Base-by-base conservation (phyloP, 768 basidiomycete species). In the Russula abietina region DNA sequence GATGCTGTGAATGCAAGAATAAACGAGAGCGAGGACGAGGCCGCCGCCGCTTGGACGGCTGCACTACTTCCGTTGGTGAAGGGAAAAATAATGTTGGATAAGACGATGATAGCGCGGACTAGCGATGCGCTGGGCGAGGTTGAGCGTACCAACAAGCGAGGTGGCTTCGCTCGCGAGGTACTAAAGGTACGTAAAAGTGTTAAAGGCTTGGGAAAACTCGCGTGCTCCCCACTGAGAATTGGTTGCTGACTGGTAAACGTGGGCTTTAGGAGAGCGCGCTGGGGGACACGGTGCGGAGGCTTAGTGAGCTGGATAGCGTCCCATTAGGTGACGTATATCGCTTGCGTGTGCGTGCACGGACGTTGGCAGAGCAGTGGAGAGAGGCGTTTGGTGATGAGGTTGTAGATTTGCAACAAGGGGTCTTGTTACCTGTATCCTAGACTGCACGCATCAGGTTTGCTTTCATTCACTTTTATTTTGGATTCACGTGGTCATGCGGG, bases 21-120 rank as follows among this genome's bases (percentile, higher is more conserved):
- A n/a, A 33, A 36, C 22, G 45, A 54, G 52, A 53, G 19, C 38
- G 38, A 64, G 58, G 5, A 5, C 28, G 28, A 30, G 28, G 57
- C 62, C 17, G 38, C 58, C 2, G 30, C 36, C 36, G 36, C 38
- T 19, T 64, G 62, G 62, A 55, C 62, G 24, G 62, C 51, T 9
- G 58, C 46, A 19, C 24, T 64, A 10, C 62, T 64, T 12, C 62
- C 62, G 4, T 48, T 64, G 16, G 62, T 60, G 32, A 64, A 64
- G 46, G 62, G 62, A 12, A 64, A 64, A 39, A 60, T 39, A 24
- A 28, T 5, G 5, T 22, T 51, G 53, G 46, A 64, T 26, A 22
- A 28, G 32, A 8, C 7, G 38, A 59, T 41, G 58, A 49, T 64
- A 30, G 62, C 38, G 30, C 48, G 3, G 53, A 55, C 53, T 0